A percentile compares a stretch with the other conserved stretches of the same genome.
Evolutionary conservation across 2,329 filamentous ascomycete species (phyloP).

Genomic region (Fusarium zealandicum): DNA sequence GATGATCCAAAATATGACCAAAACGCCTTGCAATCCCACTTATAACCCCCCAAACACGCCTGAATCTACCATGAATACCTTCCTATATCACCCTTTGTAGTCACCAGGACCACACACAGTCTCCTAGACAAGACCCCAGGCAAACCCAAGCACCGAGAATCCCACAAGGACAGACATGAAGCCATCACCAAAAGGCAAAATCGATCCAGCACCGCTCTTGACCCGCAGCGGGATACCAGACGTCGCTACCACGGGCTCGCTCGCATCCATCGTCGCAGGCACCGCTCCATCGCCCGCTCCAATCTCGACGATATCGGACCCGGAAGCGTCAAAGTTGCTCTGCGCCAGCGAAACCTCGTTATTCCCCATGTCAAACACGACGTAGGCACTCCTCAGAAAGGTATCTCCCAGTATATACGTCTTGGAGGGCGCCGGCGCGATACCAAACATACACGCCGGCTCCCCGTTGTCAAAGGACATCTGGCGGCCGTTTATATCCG

Average conservation of each 20-base stretch:
- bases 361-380: conserved; percentile 77
- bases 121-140: conserved; percentile 22
- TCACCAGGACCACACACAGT: background rate
- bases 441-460: conserved; percentile 70
- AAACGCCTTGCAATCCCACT: background rate
- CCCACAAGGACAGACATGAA: conserved; percentile 16
- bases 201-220: conserved; percentile 16
- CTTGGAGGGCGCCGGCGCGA: conserved; percentile 63
- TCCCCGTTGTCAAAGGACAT: conserved; percentile 61
- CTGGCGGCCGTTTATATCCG: conserved; percentile 55
- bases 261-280: conserved; percentile 61
- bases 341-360: conserved; percentile 75
- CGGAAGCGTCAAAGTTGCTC: conserved; percentile 64
- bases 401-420: conserved; percentile 75
- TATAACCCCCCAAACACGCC: background rate
- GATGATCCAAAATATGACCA: background rate
- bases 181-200: conserved; percentile 9
- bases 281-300: conserved; percentile 55
- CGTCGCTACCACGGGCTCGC: conserved; percentile 58
- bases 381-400: conserved; percentile 76
- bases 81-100: no score
- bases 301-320: conserved; percentile 63
- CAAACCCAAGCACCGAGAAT: conserved; percentile 25
- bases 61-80: no score
- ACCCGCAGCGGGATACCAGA: conserved; percentile 46